These are phyloP conservation scores for Fusarium temperatum DNA, from an alignment of 2,329 filamentous ascomycete genomes.

Conservation along the genomic window DNA sequence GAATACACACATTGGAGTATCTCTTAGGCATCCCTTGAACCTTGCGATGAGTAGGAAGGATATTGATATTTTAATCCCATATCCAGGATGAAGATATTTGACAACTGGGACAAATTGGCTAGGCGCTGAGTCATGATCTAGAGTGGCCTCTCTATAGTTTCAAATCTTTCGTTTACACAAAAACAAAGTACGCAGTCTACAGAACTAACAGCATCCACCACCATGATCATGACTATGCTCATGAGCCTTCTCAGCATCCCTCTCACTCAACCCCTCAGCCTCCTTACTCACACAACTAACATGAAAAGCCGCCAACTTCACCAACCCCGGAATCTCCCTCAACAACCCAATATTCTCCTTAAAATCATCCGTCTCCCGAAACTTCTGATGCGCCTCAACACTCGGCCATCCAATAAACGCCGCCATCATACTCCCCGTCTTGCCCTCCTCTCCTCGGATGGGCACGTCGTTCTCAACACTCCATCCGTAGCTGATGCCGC, in stretches of 20 bases:
- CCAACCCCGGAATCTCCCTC: slow-evolving; percentile 32
- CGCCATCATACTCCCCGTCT: slow-evolving; percentile 38
- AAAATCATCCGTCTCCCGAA: slow-evolving; percentile 47
- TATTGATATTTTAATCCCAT: too few species aligned
- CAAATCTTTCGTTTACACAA: rapidly evolving
- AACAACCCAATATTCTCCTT: slow-evolving; percentile 45
- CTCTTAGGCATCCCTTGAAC: rapidly evolving
- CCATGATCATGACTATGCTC: slow-evolving; percentile 26
- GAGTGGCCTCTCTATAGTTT: too few species aligned
- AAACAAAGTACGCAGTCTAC: background rate
- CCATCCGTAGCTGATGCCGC: slow-evolving; percentile 44
- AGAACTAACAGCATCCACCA: slow-evolving; percentile 16
- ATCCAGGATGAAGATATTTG: rapidly evolving
- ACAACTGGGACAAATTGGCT: background rate
- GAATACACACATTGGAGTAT: background rate
- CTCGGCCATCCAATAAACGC: slow-evolving; percentile 51
- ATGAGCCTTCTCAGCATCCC: slow-evolving; percentile 19
- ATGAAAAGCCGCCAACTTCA: slow-evolving; percentile 37
- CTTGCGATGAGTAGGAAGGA: background rate
- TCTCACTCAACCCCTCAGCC: slow-evolving; percentile 6
- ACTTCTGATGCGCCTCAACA: slow-evolving; percentile 49
- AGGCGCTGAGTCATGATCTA: rapidly evolving
- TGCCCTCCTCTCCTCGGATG: slow-evolving; percentile 40
- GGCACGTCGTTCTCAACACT: slow-evolving; percentile 46
- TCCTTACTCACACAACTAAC: slow-evolving; percentile 32